Conservation (phyloP, 257 asterid species). For the Rauvolfia tetraphylla region DNA sequence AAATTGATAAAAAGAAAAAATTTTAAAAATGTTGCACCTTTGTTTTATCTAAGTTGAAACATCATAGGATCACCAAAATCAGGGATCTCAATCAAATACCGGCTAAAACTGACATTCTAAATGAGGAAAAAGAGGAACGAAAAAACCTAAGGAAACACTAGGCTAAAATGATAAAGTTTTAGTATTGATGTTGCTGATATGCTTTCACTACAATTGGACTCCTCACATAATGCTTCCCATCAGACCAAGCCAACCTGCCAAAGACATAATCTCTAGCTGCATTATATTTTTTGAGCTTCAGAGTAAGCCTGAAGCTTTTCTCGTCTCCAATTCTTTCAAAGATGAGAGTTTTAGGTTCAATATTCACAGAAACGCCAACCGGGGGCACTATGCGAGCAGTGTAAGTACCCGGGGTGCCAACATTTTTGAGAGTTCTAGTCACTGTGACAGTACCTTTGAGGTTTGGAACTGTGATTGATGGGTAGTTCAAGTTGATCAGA, state of each 20-base stretch:
- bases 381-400: conserved; percentile 50
- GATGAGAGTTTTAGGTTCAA: conserved; percentile 43
- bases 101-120: not conserved
- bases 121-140: not conserved
- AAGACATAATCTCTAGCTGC: conserved; percentile 19
- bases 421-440: conserved; percentile 67
- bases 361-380: conserved; percentile 37
- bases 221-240: conserved; percentile 21
- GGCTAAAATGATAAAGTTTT: not conserved
- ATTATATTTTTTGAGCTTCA: conserved; percentile 8
- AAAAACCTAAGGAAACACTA: not conserved
- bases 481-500: conserved; percentile 68
- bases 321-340: conserved; percentile 37
- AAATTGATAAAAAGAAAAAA: not conserved
- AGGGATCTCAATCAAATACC: not conserved
- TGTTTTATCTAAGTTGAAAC: not conserved
- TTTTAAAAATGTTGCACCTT: not conserved
- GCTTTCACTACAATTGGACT: conserved; percentile 22
- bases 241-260: conserved; percentile 24
- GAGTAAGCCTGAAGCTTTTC: conserved; percentile 13
- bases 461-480: conserved; percentile 74
- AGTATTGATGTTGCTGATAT: not conserved
- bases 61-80: not conserved
- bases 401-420: conserved; percentile 62
- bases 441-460: conserved; percentile 49